Evolutionary conservation across 2,329 filamentous ascomycete genomes (phyloP), one percentile per base, ranked within the genome.

Genomic region (Calonectria honghensis): DNA sequence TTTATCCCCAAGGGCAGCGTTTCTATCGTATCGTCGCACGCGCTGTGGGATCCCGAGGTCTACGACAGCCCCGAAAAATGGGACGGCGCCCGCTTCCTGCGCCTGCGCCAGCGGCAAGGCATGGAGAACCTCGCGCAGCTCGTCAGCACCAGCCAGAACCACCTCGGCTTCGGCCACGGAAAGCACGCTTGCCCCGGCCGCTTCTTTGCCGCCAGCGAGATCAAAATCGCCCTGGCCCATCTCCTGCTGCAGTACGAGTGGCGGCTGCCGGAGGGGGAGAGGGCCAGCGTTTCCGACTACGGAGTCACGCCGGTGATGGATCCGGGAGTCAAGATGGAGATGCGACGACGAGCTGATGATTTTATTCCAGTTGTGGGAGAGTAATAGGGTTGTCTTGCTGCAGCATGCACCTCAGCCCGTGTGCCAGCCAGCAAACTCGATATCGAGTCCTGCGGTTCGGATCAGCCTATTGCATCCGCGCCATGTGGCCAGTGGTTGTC

Each of bases 151-250:
- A 78, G 78, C 2, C 71, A 79, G 1, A 80, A 84, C 2, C 81
- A 82, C 35, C 70, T 86, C 10, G 80, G 75, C 0, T 88, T 88
- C 70, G 86, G 87, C 0, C 81, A 87, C 66, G 86, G 87, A 0
- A 79, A 77, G 6, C 84, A 87, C 63, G 83, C 86, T 0, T 88
- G 86, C 48, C 87, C 86, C 0, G 86, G 86, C 0, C 78, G 86
- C 1, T 87, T 87, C 79, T 87, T 87, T 75, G 86, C 85, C 0
- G 82, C 80, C 2, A 85, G 85, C 61, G 83, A 87, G 77, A 81
- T 87, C 37, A 87, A 88, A 81, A 74, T 85, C 18, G 71, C 78
- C 16, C 66, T 85, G 48, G 73, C 75, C 18, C 77, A 82, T 32
- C 37, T 85, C 7, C 31, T 85, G 39, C 65, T 78, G 75, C 85